A percentile compares a stretch with the other conserved stretches of the same genome.
Conservation (phyloP, 805 yeast genomes). For the Lipomyces oligophaga region DNA sequence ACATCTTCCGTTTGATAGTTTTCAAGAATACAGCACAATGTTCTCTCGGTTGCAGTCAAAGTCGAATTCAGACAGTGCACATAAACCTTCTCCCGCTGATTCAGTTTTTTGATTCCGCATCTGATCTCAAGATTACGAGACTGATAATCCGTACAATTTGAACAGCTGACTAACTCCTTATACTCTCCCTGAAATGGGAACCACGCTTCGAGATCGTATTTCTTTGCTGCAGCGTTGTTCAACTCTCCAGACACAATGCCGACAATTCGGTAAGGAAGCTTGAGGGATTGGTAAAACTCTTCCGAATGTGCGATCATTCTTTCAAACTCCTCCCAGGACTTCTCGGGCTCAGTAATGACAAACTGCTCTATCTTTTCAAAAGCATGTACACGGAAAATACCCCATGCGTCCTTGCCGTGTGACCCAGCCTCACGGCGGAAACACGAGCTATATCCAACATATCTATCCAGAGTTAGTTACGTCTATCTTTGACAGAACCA, state of each 20-base stretch:
- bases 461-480: conserved; percentile 34
- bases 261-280: conserved; percentile 93
- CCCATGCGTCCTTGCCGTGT: conserved; percentile 99
- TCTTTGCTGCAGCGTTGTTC: conserved; percentile 98
- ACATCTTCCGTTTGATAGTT: conserved; percentile 96
- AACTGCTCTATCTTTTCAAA: conserved; percentile 98
- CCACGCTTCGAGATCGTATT: conserved; percentile 99
- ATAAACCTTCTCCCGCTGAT: conserved; percentile 93
- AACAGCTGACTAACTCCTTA: conserved; percentile 96
- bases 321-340: conserved; percentile 96
- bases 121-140: conserved; percentile 97
- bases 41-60: conserved; percentile 96
- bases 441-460: conserved; percentile 97
- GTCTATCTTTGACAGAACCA: background rate
- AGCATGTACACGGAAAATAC: conserved; percentile 97
- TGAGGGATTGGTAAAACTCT: conserved; percentile 87
- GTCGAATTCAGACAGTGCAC: conserved; percentile 98
- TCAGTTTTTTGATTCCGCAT: conserved; percentile 95
- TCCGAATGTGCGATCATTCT: conserved; percentile 88
- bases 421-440: conserved; percentile 99
- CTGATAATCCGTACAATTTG: conserved; percentile 99
- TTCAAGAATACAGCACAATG: conserved; percentile 93
- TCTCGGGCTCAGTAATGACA: conserved; percentile 92
- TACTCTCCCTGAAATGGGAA: conserved; percentile 99
- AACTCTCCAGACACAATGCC: conserved; percentile 98